A percentile compares a stretch with the other conserved stretches of the same genome.
Conservation (phyloP, 495 filamentous ascomycete genomes). For the Amorphotheca resinae region DNA sequence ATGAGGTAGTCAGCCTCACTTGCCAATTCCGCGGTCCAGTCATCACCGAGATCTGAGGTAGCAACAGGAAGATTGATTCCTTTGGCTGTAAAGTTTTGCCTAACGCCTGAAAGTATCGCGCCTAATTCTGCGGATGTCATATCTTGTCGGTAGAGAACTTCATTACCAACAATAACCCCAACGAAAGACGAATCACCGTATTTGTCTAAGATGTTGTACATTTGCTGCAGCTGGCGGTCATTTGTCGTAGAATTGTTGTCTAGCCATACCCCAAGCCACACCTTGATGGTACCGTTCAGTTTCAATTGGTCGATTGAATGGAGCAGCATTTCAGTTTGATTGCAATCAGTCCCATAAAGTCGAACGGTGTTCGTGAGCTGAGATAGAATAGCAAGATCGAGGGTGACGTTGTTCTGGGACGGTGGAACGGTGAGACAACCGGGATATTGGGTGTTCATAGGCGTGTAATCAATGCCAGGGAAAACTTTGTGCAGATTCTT, state of each 20-base stretch:
- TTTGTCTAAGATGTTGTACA: constrained; percentile 66
- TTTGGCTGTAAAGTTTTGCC: constrained; percentile 51
- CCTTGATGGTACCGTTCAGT: constrained; percentile 60
- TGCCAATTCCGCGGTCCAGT: constrained; percentile 64
- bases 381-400: constrained; percentile 81
- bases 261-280: constrained; percentile 96
- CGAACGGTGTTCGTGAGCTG: constrained; percentile 84
- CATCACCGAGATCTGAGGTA: constrained; percentile 80
- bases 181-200: constrained; percentile 57
- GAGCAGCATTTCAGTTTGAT: constrained; percentile 91
- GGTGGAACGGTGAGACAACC: constrained; percentile 68
- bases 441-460: constrained; percentile 81
- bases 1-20: constrained; percentile 71
- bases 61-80: constrained; percentile 64
- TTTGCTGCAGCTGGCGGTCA: constrained; percentile 61
- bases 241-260: constrained; percentile 78
- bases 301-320: constrained; percentile 65
- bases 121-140: constrained; percentile 55
- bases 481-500: constrained; percentile 79
- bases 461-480: constrained; percentile 94
- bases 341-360: constrained; percentile 94
- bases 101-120: constrained; percentile 52
- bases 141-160: constrained; percentile 74
- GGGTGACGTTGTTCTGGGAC: constrained; percentile 86
- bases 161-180: constrained; percentile 87